Percentiles rank a stretch among this genome's conserved stretches.
Evolutionary conservation across 1,284 basidiomycete species (phyloP).

Genomic region (Marasmius oreades): DNA sequence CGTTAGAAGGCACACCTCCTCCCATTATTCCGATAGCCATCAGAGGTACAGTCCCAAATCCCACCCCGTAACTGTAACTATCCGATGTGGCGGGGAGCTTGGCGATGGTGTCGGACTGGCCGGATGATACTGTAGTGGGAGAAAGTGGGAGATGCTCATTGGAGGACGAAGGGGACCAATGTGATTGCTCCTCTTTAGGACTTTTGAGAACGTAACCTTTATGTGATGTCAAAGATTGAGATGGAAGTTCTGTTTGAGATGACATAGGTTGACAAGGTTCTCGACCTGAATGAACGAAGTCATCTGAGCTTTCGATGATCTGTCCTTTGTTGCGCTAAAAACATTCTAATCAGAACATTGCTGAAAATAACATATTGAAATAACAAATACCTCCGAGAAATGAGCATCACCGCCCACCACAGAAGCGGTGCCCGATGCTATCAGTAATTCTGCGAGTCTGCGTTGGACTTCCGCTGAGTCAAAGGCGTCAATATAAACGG

Average conservation of each 20-base stretch:
- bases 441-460: not conserved
- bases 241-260: not conserved
- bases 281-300: not conserved
- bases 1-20: not conserved
- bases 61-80: too few species aligned
- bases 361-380: not conserved
- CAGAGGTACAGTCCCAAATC: not conserved
- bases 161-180: not conserved
- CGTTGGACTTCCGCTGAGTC: not conserved
- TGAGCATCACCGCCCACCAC: not conserved
- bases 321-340: not conserved
- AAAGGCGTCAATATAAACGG: not conserved
- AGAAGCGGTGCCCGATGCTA: not conserved
- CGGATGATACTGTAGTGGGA: not conserved
- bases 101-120: too few species aligned
- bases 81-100: too few species aligned
- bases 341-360: not conserved
- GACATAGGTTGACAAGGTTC: not conserved
- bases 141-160: not conserved
- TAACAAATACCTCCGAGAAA: not conserved
- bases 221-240: not conserved
- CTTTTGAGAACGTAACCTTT: not conserved
- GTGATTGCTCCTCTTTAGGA: not conserved
- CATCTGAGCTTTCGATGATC: not conserved
- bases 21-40: not conserved